phyloP scores from a whole-genome alignment of 306 rosid species.

The Quercus dentata region DNA sequence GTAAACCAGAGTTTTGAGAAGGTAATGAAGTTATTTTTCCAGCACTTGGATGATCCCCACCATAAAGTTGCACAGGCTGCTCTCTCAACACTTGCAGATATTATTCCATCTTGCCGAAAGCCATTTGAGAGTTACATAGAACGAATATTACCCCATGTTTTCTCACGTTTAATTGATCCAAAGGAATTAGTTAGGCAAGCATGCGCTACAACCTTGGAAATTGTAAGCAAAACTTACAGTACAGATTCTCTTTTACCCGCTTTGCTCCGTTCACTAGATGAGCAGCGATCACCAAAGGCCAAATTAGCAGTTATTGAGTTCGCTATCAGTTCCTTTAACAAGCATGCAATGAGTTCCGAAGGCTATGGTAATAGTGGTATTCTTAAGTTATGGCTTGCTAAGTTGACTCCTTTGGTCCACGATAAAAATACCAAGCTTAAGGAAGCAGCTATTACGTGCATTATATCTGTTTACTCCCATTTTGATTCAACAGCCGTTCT shows the following conservation, averaged over 20 bases:
- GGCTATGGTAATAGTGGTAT: constrained; percentile 87
- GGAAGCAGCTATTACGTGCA: constrained; percentile 95
- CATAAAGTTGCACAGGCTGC: constrained; percentile 99
- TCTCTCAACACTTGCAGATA: constrained; percentile 88
- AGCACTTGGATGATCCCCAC: constrained; percentile 98
- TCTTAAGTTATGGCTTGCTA: constrained; percentile 91
- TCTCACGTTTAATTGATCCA: constrained; percentile 96
- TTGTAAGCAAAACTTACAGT: constrained; percentile 81
- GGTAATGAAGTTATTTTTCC: constrained; percentile 98
- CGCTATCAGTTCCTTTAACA: constrained; percentile 78
- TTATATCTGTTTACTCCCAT: constrained; percentile 94
- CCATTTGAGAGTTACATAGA: constrained; percentile 96
- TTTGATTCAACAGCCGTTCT: constrained; percentile 85
- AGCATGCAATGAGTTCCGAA: constrained; percentile 74
- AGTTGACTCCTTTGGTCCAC: constrained; percentile 80
- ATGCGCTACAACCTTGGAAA: constrained; percentile 72
- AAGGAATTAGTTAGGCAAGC: constrained; percentile 93
- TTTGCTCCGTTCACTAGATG: constrained; percentile 92
- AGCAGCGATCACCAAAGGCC: constrained; percentile 98
- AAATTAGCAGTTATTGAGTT: constrained; percentile 97
- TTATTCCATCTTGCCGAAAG: constrained; percentile 85
- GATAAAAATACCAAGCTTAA: constrained; percentile 89
- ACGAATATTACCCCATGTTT: constrained; percentile 94
- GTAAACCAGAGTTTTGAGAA: constrained; percentile 90
- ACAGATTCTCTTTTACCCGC: constrained; percentile 92